phyloP scores from a whole-genome alignment of 2,329 filamentous ascomycete genomes.

The Madurella mycetomatis region DNA sequence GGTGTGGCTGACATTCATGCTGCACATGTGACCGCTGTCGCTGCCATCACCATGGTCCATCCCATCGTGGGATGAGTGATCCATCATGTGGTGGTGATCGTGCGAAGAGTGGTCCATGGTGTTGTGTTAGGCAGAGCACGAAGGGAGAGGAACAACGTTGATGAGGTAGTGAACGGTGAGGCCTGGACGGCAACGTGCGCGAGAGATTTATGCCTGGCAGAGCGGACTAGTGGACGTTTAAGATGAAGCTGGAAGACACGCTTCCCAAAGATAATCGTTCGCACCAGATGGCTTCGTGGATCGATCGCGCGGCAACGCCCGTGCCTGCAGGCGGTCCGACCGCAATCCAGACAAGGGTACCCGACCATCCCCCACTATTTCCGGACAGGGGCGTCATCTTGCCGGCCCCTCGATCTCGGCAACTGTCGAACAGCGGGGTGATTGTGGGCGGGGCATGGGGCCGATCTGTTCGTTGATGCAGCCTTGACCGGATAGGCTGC shows the following conservation, averaged over 20 bases:
- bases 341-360: too few relatives aligned
- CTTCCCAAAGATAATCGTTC: neutral
- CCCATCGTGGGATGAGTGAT: conserved; percentile 39
- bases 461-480: neutral
- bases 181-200: neutral
- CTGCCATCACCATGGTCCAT: conserved; percentile 49
- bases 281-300: too few relatives aligned
- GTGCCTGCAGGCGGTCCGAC: too few relatives aligned
- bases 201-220: neutral
- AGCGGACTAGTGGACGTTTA: neutral
- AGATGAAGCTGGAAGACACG: neutral
- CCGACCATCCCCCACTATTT: too few relatives aligned
- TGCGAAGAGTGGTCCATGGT: conserved; percentile 42
- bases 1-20: conserved; percentile 70
- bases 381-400: neutral
- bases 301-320: too few relatives aligned
- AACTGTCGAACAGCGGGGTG: neutral
- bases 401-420: neutral
- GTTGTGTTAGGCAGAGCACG: conserved; percentile 26
- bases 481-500: neutral
- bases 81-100: conserved; percentile 37
- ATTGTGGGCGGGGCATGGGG: conserved; percentile 8
- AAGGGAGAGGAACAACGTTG: neutral
- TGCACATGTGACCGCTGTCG: conserved; percentile 61
- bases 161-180: neutral